Evolutionary conservation across 1,284 basidiomycete species (phyloP).

Genomic region (Ganoderma sp.): DNA sequence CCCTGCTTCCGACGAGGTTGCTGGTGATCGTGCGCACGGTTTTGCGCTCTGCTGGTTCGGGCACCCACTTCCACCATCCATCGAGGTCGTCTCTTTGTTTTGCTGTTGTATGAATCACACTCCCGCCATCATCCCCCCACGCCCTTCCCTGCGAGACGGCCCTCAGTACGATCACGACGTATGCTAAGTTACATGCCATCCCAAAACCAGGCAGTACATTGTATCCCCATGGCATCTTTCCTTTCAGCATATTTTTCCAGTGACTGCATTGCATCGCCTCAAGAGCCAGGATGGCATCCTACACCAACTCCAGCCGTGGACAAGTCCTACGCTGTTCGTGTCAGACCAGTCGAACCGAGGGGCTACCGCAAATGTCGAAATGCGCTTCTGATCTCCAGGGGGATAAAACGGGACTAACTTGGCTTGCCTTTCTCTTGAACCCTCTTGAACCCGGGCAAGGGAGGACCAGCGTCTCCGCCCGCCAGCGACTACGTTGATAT

Average conservation of each 20-base stretch:
- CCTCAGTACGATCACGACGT: constrained; percentile 30
- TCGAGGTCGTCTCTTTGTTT: constrained; percentile 5
- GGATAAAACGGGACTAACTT: no score
- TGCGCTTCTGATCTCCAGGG: no score
- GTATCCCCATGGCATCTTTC: constrained; percentile 30
- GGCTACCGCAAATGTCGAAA: no score
- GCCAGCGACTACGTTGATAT: no score
- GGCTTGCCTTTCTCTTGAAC: no score
- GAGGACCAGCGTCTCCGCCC: no score
- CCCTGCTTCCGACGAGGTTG: not conserved
- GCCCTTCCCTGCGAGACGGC: constrained; percentile 21
- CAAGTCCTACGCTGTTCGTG: no score
- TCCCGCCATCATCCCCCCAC: constrained; percentile 8
- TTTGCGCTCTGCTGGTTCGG: constrained; percentile 23
- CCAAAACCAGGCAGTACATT: constrained; percentile 36
- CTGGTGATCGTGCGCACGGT: constrained; percentile 18
- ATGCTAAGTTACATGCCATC: constrained; percentile 34
- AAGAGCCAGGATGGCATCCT: no score
- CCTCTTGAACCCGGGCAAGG: no score
- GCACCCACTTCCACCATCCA: constrained; percentile 7
- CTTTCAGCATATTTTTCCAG: not conserved
- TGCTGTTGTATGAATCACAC: constrained; percentile 28
- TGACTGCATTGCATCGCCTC: not conserved
- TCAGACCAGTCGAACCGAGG: no score
- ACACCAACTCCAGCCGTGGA: no score